phyloP scores from a whole-genome alignment of 345 rosid species.

The Aquilaria yunnanensis region DNA sequence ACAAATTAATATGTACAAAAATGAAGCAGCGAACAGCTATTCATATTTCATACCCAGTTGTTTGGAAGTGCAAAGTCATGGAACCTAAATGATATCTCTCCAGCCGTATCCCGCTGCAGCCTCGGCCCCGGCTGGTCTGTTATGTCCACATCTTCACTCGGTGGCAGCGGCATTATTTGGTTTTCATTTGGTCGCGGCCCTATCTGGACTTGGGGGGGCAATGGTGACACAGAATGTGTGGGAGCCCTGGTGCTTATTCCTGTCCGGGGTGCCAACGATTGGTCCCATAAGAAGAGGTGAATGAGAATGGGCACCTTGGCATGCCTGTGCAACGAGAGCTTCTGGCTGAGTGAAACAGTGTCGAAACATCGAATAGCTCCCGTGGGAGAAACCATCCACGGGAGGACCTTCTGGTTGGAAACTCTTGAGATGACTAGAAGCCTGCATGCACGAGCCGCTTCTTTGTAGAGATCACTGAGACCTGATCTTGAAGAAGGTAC shows the following conservation, averaged over 20 bases:
- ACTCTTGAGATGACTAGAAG: constrained; percentile 68
- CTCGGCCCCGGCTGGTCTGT: constrained; percentile 21
- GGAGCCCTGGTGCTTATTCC: constrained; percentile 23
- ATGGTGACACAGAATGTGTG: constrained; percentile 23
- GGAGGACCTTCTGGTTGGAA: constrained; percentile 77
- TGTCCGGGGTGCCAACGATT: constrained; percentile 14
- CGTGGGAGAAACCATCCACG: constrained; percentile 85
- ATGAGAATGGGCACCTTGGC: constrained; percentile 65
- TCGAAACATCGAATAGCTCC: constrained; percentile 87
- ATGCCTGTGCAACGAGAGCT: constrained; percentile 86
- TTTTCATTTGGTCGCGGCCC: constrained; percentile 39
- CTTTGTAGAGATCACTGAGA: constrained; percentile 53
- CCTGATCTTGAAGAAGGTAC: constrained; percentile 75
- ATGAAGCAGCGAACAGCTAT: neutral
- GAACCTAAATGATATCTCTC: constrained; percentile 78
- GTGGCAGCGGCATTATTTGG: constrained; percentile 54
- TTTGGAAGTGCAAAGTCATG: constrained; percentile 61
- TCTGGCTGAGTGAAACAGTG: constrained; percentile 84
- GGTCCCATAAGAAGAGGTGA: constrained; percentile 72
- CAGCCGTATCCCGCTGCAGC: constrained; percentile 59
- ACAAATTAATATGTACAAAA: neutral
- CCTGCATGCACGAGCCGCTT: constrained; percentile 48
- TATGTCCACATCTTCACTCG: constrained; percentile 17
- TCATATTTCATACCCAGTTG: constrained; percentile 43
- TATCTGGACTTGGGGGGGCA: constrained; percentile 19